Evolutionary conservation across 495 filamentous ascomycete genomes (phyloP), one percentile per base, ranked within the genome.

Genomic region (Lentithecium fluviatile): DNA sequence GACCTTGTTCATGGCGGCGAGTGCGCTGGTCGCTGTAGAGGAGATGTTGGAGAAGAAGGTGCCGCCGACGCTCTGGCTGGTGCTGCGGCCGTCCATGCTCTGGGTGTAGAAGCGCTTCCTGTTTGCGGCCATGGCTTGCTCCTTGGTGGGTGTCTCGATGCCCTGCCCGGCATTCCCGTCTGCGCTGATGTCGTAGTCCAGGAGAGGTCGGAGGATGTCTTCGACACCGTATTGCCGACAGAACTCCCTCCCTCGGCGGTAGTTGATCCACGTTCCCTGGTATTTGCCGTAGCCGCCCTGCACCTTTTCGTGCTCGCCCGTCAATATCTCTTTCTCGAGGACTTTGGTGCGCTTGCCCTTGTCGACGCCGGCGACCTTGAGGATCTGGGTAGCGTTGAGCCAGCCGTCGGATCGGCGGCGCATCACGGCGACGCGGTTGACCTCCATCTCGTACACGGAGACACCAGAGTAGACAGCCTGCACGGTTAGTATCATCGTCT

Each of bases 251-350:
- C 93, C 94, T 52, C 93, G 81, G 42, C 88, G 84, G 69, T 93
- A 97, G 64, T 87, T 90, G 52, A 97, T 94, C 94, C 94, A 98
- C 2, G 94, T 98, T 19, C 94, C 94, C 75, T 98, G 94, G 68
- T 97, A 98, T 78, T 96, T 96, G 49, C 94, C 94, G 69, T 98
- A 98, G 7, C 94, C 95, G 11, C 94, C 94, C 70, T 98, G 94
- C 7, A 98, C 93, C 77, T 97, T 98, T 70, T 98, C 94, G 72
- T 98, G 93, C 67, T 94, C 89, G 56, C 94, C 94, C 0, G 86
- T 91, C 48, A 95, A 83, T 56, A 98, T 97, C 74, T 97, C 94
- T 73, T 96, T 97, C 71, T 98, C 94, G 42, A 98, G 78, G 7
- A 97, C 93, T 75, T 98, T 98, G 46, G 94, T 97, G 50, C 94